Percentiles rank a stretch among this genome's conserved stretches.
These are phyloP conservation scores for Thalassiosira livingstoniorum DNA, from an alignment of 352 stramenopile genomes.

Conservation along the genomic window DNA sequence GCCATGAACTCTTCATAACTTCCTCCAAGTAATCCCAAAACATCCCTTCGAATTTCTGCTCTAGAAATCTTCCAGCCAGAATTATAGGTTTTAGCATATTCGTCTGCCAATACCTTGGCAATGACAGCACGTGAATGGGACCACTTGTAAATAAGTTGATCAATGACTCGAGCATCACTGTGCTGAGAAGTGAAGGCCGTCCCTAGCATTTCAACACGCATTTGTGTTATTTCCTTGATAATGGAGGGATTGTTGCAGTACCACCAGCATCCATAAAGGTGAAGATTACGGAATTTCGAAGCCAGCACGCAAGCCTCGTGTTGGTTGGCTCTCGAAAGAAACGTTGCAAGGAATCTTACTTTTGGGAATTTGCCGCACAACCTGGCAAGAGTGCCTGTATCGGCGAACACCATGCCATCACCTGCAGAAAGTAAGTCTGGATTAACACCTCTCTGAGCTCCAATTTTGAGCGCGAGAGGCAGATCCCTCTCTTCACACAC, in stretches of 20 bases:
- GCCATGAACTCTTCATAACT: constrained; percentile 93
- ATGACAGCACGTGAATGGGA: constrained; percentile 91
- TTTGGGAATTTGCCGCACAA: constrained; percentile 90
- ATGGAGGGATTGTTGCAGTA: constrained; percentile 97
- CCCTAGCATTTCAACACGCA: constrained; percentile 93
- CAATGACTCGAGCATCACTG: constrained; percentile 92
- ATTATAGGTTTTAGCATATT: constrained; percentile 89
- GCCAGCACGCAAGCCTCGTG: constrained; percentile 93
- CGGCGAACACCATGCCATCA: constrained; percentile 91
- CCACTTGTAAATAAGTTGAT: constrained; percentile 96
- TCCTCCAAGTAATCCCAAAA: constrained; percentile 88
- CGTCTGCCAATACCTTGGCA: constrained; percentile 88
- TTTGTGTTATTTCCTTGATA: constrained; percentile 88
- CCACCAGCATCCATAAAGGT: constrained; percentile 95
- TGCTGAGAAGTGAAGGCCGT: constrained; percentile 94
- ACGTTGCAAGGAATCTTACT: constrained; percentile 95
- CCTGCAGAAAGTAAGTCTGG: constrained; percentile 81
- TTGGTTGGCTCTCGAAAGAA: constrained; percentile 92
- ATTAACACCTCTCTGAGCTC: constrained; percentile 91
- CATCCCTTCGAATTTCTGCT: constrained; percentile 88
- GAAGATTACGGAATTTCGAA: constrained; percentile 94
- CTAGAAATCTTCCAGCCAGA: constrained; percentile 90
- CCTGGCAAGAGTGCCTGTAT: constrained; percentile 89
- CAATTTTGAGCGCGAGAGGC: constrained; percentile 93
- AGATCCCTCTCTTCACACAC: constrained; percentile 90